Conservation (phyloP, 352 stramenopile species). For the Globisporangium spinosum region DNA sequence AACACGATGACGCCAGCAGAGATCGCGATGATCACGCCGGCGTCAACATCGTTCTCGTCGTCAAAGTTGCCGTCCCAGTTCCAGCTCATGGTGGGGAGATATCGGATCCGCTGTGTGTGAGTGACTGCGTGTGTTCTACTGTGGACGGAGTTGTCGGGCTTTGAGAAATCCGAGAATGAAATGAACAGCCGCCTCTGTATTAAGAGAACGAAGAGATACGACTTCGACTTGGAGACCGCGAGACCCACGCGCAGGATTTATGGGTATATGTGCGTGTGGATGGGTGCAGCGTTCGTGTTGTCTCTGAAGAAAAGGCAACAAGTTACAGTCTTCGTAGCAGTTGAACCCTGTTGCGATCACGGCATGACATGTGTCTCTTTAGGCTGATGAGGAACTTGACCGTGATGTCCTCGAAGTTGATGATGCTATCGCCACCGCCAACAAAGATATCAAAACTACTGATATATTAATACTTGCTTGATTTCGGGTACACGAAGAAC, state of each 20-base stretch:
- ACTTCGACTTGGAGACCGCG: not conserved
- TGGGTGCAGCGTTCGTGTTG: not conserved
- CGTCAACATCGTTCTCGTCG: not conserved
- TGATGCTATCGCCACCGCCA: too few relatives aligned
- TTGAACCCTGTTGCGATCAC: not conserved
- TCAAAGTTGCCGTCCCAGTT: not conserved
- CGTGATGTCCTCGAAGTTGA: too few relatives aligned
- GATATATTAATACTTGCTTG: too few relatives aligned
- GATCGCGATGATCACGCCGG: not conserved
- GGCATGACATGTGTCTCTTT: not conserved
- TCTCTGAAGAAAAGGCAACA: not conserved
- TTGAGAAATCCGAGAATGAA: not conserved
- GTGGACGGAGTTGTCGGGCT: not conserved
- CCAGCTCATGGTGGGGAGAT: not conserved
- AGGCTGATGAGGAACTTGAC: too few relatives aligned
- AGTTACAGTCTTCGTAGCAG: not conserved
- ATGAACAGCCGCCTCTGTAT: not conserved
- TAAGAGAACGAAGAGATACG: not conserved
- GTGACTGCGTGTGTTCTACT: not conserved
- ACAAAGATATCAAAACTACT: too few relatives aligned
- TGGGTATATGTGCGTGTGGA: not conserved
- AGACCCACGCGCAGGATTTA: not conserved
- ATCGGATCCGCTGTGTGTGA: not conserved
- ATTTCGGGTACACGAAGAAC: too few relatives aligned
- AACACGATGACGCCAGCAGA: not conserved